Conservation (phyloP, 2,329 filamentous ascomycete species). For the Chaetomiaceae sp. region DNA sequence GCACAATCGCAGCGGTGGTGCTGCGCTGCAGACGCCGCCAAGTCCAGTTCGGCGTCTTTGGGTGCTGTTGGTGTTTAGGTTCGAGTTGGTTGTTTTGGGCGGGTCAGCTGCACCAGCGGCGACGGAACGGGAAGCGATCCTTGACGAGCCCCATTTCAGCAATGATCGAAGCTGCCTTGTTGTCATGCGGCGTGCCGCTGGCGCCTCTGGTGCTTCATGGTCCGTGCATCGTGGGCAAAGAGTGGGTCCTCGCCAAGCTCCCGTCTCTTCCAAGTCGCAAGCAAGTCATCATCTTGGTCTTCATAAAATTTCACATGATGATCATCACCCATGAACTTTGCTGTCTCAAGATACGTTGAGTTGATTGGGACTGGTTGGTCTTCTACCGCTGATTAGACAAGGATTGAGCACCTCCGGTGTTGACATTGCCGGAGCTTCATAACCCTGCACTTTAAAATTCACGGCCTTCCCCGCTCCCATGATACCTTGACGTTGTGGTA, state of each 20-base stretch:
- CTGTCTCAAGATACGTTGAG: no score
- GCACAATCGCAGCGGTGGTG: constrained; percentile 14
- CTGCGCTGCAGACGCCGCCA: constrained; percentile 13
- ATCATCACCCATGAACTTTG: no score
- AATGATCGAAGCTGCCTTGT: constrained; percentile 21
- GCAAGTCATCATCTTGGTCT: no score
- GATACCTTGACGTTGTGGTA: no score
- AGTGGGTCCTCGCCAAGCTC: constrained; percentile 2
- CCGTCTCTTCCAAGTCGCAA: no score
- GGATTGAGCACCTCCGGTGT: no score
- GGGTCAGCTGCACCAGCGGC: constrained; percentile 11
- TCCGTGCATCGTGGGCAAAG: constrained; percentile 6
- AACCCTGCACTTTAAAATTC: no score
- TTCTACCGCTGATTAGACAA: no score
- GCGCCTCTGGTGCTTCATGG: constrained; percentile 6
- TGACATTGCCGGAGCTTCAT: no score
- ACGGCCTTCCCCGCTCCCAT: no score
- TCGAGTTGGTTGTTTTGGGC: constrained; percentile 21
- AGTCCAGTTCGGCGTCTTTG: neutral
- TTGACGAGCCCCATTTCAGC: neutral
- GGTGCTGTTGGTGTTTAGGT: constrained; percentile 9
- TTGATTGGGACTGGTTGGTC: no score
- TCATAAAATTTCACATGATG: no score
- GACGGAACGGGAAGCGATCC: constrained; percentile 5
- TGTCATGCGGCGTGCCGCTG: neutral